Base-by-base conservation (phyloP, 139 green algal genomes). In the Chlorella sorokiniana region DNA sequence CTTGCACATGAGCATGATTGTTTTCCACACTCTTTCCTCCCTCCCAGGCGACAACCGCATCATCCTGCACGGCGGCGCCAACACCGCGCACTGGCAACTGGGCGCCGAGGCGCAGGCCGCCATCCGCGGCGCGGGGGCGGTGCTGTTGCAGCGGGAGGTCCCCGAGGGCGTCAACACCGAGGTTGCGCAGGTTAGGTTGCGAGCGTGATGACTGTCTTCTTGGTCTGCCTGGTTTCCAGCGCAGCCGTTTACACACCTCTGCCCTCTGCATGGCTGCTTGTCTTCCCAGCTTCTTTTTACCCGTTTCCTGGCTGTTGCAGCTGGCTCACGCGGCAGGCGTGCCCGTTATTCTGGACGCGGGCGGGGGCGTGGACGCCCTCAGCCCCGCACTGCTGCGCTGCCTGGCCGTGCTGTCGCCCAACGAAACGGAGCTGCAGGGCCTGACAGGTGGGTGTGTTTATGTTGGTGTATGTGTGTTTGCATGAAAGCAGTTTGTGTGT, bases 81-180 rank as follows among this genome's bases (percentile, higher is more conserved):
- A 79, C 54, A 69, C 54, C 18, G 54, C 73, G 9, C 37, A 52
- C 73, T 79, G 73, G 73, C 7, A 52, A 27, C 73, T 79, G 0
- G 22, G 54, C 1, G 37, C 11, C 4, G 54, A 11, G 5, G 73
- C 52, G 11, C 52, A 5, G 5, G 37, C 54, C 1, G 54, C 73
- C 51, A 54, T 79, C 25, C 5, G 10, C 3, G 38, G 35, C 0
- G 73, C 73, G 2, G 73, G 73, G 0, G 73, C 73, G 7, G 52
- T 79, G 73, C 73, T 79, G 73, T 54, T 79, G 54, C 73, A 79
- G 52, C 37, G 73, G 23, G 73, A 79, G 52, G 54, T 79, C 27
- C 73, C 73, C 0, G 73, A 79, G 35, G 54, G 1, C 1, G 73
- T 79, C 16, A 79, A 79, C 25, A 23, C n/a, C 8, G 35, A 68